phyloP scores from a whole-genome alignment of 2,329 filamentous ascomycete species.

The Septoria petroselini region DNA sequence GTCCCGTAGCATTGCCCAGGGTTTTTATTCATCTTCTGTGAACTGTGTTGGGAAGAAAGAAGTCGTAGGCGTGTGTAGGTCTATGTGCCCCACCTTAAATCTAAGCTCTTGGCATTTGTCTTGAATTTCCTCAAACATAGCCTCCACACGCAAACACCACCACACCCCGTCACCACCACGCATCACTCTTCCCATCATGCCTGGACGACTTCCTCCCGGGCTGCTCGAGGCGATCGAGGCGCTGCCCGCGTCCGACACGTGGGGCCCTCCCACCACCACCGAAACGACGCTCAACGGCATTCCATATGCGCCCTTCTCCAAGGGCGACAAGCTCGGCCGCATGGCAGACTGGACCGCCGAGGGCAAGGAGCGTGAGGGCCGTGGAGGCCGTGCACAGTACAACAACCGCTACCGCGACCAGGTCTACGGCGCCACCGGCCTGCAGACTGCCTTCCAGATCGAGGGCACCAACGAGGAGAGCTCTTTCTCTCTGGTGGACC shows the following conservation, averaged over 20 bases:
- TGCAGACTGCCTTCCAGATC: conserved; percentile 76
- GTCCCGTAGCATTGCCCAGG: background rate
- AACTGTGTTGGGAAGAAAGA: no score
- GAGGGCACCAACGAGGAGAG: conserved; percentile 86
- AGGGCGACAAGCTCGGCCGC: conserved; percentile 95
- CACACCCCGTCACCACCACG: conserved; percentile 2
- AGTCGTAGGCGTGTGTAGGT: no score
- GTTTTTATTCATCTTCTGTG: no score
- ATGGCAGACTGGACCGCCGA: conserved; percentile 98
- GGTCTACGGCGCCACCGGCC: conserved; percentile 86
- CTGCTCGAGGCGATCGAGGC: conserved; percentile 49
- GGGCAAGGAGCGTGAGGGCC: conserved; percentile 68
- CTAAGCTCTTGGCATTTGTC: no score
- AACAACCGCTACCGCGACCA: conserved; percentile 93
- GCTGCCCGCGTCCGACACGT: conserved; percentile 51
- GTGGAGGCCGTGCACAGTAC: conserved; percentile 82
- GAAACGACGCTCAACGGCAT: conserved; percentile 92
- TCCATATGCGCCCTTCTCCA: conserved; percentile 96
- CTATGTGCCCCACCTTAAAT: no score
- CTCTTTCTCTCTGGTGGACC: conserved; percentile 96
- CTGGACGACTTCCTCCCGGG: conserved; percentile 9
- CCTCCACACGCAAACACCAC: background rate
- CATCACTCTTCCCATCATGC: conserved; percentile 8
- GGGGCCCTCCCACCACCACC: conserved; percentile 78
- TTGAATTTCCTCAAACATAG: background rate